Evolutionary conservation across 2,329 filamentous ascomycete genomes (phyloP), one percentile per base, ranked within the genome.

Genomic region (Ophiostoma pallidulum): DNA sequence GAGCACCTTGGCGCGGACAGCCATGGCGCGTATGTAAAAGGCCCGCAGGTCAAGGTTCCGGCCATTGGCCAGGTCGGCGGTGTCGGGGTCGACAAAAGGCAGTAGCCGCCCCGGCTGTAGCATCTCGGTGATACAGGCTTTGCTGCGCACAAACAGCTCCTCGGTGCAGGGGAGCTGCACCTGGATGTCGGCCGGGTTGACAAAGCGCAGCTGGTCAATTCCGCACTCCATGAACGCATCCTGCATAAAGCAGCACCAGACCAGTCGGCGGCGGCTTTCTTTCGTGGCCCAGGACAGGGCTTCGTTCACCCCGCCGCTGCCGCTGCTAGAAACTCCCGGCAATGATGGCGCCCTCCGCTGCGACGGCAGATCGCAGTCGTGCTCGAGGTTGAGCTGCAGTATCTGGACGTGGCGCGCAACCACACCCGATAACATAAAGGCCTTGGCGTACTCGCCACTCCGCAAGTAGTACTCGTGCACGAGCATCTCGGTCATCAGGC

Each of bases 121-220:
- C 48, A 49, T 49, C n/a, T 49, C 48, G 4, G 42, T 49, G 14
- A 42, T 26, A 19, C 42, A 41, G 3, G 48, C 42, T 16, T 40
- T 44, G 44, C 28, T 42, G 44, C 48, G 44, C 22, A 50, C 40
- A 41, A 47, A 50, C 35, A 47, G 20, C 9, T 47, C 41, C 13
- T 51, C 49, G 14, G 41, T 40, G 18, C 49, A 51, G 5, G 49
- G 49, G 18, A 51, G 37, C 40, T 44, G 49, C n/a, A 45, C 49
- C 31, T 48, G 49, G 32, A 51, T 48, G 37, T 51, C 45, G 12
- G 29, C 49, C 9, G 49, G 41, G 19, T 48, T 41, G 35, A 51
- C 45, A 29, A 51, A 45, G 20, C 49, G 45, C 49, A 51, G 41
- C 49, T 51, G 49, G 41, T 51, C 49, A 28, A 51, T 51, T 26